Evolutionary conservation across 2,329 filamentous ascomycete genomes (phyloP).

Genomic region (Hymenoscyphus albidus): DNA sequence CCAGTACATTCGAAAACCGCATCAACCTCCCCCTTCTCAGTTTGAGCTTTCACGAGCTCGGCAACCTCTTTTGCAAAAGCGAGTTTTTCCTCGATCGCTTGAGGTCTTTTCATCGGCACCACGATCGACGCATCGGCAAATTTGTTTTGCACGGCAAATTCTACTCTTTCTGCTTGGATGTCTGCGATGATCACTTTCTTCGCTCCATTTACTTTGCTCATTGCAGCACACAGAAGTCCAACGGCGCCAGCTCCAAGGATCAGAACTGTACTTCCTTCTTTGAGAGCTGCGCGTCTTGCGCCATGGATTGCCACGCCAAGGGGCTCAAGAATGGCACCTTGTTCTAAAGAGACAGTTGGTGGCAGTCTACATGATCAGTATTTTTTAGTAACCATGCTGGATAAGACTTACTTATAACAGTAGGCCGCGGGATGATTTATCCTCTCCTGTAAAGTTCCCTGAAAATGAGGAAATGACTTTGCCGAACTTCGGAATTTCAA

Average conservation of each 20-base stretch:
- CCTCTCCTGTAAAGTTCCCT: slow-evolving; percentile 35
- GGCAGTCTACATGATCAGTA: slow-evolving; percentile 29
- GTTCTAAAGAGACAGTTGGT: slow-evolving; percentile 79
- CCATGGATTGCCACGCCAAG: slow-evolving; percentile 86
- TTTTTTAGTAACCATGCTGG: background rate
- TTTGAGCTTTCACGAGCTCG: slow-evolving; percentile 53
- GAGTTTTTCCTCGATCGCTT: slow-evolving; percentile 33
- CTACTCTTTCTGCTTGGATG: slow-evolving; percentile 81
- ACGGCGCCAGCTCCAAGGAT: slow-evolving; percentile 94
- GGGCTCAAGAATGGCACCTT: slow-evolving; percentile 87
- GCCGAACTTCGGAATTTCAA: slow-evolving; percentile 37
- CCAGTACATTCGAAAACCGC: slow-evolving; percentile 64
- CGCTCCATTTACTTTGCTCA: slow-evolving; percentile 66
- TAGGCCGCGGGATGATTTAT: slow-evolving; percentile 91
- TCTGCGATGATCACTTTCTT: slow-evolving; percentile 90
- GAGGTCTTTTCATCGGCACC: slow-evolving; percentile 32
- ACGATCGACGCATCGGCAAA: slow-evolving; percentile 34
- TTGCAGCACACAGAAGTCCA: slow-evolving; percentile 53
- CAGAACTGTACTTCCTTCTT: slow-evolving; percentile 77
- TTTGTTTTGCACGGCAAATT: slow-evolving; percentile 57
- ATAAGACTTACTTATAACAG: slow-evolving; percentile 69
- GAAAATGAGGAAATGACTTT: slow-evolving; percentile 36
- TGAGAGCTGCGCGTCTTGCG: slow-evolving; percentile 74
- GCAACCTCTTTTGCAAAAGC: slow-evolving; percentile 36
- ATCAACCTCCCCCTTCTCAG: slow-evolving; percentile 48